Conservation (phyloP, 208 protist species). For the Acanthamoeba culbertsoni region DNA sequence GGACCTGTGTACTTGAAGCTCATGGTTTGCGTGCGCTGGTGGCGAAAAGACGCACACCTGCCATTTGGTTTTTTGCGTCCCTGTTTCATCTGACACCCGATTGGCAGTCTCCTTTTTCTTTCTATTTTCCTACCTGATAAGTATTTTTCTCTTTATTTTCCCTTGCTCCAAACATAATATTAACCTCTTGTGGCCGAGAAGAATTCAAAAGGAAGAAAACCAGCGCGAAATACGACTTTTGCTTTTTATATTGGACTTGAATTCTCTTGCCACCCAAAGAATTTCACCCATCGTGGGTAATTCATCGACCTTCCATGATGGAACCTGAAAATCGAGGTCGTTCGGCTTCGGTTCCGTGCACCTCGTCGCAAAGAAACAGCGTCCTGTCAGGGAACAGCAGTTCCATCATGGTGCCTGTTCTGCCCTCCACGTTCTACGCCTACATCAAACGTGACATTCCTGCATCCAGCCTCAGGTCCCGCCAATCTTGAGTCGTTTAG, state of each 20-base stretch:
- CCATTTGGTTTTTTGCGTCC: no score
- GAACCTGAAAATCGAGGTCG: neutral
- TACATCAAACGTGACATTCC: neutral
- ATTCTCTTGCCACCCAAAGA: neutral
- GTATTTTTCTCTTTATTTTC: no score
- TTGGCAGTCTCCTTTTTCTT: no score
- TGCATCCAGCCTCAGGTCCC: neutral
- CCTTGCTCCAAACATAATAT: no score
- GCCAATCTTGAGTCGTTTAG: neutral
- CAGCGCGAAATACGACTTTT: no score
- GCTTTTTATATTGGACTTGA: no score
- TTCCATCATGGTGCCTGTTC: neutral
- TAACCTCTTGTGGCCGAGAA: neutral
- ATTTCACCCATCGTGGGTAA: neutral
- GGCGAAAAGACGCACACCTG: no score
- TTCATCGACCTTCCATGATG: neutral
- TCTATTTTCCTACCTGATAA: no score
- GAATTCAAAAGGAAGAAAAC: neutral
- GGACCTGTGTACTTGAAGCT: neutral
- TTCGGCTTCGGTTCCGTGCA: neutral
- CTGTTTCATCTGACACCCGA: no score
- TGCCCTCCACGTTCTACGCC: neutral
- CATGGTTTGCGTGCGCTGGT: no score
- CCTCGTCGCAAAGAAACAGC: neutral
- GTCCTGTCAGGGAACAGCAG: neutral